Evolutionary conservation across 331 rosid genomes (phyloP).

Genomic region (Arachis monticola): DNA sequence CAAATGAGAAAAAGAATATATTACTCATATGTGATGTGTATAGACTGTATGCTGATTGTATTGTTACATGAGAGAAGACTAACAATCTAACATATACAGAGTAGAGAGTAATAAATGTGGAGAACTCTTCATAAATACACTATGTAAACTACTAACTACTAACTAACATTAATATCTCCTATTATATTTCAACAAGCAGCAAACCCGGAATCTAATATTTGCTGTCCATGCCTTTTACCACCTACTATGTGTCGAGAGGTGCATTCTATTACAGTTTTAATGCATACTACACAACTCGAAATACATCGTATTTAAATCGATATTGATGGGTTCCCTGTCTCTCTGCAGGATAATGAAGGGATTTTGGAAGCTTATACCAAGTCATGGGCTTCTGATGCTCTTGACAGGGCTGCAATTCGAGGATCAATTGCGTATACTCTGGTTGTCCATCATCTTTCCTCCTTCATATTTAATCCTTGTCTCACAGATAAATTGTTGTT

Average conservation of each 20-base stretch:
- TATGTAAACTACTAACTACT: too few relatives aligned
- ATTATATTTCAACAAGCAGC: not conserved
- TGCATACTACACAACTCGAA: not conserved
- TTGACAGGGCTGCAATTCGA: conserved; percentile 80
- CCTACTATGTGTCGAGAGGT: not conserved
- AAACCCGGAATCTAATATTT: conserved; percentile 18
- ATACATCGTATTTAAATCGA: not conserved
- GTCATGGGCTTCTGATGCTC: conserved; percentile 90
- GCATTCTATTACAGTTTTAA: not conserved
- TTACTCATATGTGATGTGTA: too few relatives aligned
- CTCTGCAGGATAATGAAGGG: conserved; percentile 71
- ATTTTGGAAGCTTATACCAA: conserved; percentile 81
- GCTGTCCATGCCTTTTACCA: not conserved
- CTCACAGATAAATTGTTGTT: conserved; percentile 53
- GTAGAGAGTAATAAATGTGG: too few relatives aligned
- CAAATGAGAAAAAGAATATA: too few relatives aligned
- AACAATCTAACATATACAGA: too few relatives aligned
- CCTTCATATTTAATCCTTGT: conserved; percentile 59
- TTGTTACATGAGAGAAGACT: too few relatives aligned
- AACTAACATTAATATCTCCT: not conserved
- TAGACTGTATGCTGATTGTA: too few relatives aligned
- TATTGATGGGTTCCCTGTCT: conserved; percentile 29
- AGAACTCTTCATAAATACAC: too few relatives aligned
- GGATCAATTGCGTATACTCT: conserved; percentile 66
- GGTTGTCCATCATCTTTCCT: conserved; percentile 82